Conservation (phyloP, 2,329 filamentous ascomycete genomes). For the Tolypocladium cylindrosporum region DNA sequence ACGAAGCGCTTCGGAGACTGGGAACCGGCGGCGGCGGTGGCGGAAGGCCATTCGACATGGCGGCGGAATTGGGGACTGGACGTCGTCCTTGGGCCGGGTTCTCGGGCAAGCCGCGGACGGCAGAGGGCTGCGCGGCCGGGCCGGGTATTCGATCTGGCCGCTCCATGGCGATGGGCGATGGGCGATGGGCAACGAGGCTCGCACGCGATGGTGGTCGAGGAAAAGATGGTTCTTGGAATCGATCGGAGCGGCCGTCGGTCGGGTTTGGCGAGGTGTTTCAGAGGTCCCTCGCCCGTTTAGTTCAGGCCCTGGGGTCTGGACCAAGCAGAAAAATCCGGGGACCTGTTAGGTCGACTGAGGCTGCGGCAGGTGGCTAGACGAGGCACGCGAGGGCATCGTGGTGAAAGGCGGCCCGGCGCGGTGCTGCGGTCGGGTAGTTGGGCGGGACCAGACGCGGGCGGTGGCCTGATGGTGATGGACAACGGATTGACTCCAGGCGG, state of each 20-base stretch:
- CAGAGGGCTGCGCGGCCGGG: conserved; percentile 13
- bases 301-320: conserved; percentile 12
- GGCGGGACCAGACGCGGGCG: not conserved
- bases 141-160: conserved; percentile 21
- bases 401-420: conserved; percentile 4
- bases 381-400: conserved; percentile 21
- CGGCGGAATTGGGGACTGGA: conserved; percentile 25
- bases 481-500: not conserved
- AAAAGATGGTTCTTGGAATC: conserved; percentile 7
- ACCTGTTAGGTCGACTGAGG: conserved; percentile 19
- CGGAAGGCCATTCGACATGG: conserved; percentile 28
- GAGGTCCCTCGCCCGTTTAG: conserved; percentile 13
- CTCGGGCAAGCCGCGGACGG: conserved; percentile 28
- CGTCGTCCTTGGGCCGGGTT: conserved; percentile 28
- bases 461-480: not conserved
- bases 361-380: conserved; percentile 12
- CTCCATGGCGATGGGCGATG: conserved; percentile 19
- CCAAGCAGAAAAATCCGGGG: conserved; percentile 5
- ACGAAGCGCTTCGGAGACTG: conserved; percentile 34
- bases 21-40: conserved; percentile 36
- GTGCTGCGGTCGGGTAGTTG: not conserved
- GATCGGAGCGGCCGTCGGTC: conserved; percentile 6
- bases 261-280: conserved; percentile 18
- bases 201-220: conserved; percentile 3
- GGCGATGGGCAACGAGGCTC: conserved; percentile 1